Base-by-base conservation (phyloP, 768 basidiomycete species). In the Suillus variegatus region DNA sequence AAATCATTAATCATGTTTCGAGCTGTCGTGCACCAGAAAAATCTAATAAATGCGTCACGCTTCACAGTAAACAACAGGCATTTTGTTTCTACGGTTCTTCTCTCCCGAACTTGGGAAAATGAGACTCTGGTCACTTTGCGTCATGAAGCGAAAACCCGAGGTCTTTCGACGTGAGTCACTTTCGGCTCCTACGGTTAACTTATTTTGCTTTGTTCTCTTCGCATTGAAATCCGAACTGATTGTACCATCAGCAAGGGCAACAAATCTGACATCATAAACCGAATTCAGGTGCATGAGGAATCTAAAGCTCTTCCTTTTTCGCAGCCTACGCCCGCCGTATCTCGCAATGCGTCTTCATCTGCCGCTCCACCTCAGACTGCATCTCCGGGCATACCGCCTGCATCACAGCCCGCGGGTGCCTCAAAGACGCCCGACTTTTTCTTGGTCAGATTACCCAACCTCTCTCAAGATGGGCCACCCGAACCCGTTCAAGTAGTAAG, bases 401-500 rank as follows among this genome's bases (percentile, higher is more conserved):
- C 76, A 22, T 64, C 79, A 3, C 75, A 77, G 25, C 66, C 64
- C 6, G 7, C 49, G 22, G 63, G 49, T 13, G 61, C 63, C 18
- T 65, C 66, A 40, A 55, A 68, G 25, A 72, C 76, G 14, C 65
- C 78, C 8, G 73, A 74, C 25, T 82, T 82, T 64, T 71, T 86
- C 68, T 81, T 82, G 66, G 74, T 90, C 69, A 79, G 77, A 58
- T 72, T 94, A 51, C 92, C 92, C 25, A 82, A 89, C 67, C 72
- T 85, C 18, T 80, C 84, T 25, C 75, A 76, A 28, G 82, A 82
- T 9, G 75, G 74, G 38, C 78, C 80, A 2, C 79, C 80, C 60
- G 68, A 74, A 6, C 81, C 82, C 25, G 80, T 86, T 36, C 86
- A 88, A 76, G 83, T 90, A 62, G 92, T 93, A 71, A 65, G 89